Percentiles rank a stretch among this genome's conserved stretches.
These are phyloP conservation scores for Kalaharituber pfeilii DNA, from an alignment of 2,329 filamentous ascomycete genomes.

Conservation along the genomic window DNA sequence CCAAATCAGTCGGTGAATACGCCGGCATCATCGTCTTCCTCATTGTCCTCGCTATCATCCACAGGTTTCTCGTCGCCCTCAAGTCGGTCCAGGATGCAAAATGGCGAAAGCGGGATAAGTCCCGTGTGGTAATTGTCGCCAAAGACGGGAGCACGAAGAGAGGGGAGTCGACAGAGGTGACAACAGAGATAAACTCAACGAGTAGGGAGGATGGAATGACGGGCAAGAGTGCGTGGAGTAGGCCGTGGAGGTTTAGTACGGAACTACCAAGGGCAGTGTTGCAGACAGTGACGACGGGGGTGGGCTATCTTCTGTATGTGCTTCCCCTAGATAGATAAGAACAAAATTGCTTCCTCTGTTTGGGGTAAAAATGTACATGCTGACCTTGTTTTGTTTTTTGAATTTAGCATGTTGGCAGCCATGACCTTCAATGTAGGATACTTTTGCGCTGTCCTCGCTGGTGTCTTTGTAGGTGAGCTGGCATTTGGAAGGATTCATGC, in stretches of 20 bases:
- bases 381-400: slow-evolving; percentile 7
- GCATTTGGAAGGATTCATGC: slow-evolving; percentile 52
- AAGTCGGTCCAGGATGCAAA: slow-evolving; percentile 33
- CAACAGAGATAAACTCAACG: slow-evolving; percentile 48
- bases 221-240: slow-evolving; percentile 31
- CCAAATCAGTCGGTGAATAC: slow-evolving; percentile 50
- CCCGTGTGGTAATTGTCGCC: slow-evolving; percentile 12
- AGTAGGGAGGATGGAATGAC: slow-evolving; percentile 1
- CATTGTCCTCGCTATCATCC: slow-evolving; percentile 52
- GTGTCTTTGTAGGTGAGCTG: slow-evolving; percentile 73
- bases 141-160: slow-evolving; percentile 6
- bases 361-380: neutral
- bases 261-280: slow-evolving; percentile 57
- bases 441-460: slow-evolving; percentile 60
- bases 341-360: neutral
- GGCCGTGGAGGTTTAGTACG: slow-evolving; percentile 66
- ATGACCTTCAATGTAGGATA: slow-evolving; percentile 84
- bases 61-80: slow-evolving; percentile 53
- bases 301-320: slow-evolving; percentile 73
- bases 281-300: slow-evolving; percentile 53
- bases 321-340: neutral
- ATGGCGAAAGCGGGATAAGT: slow-evolving; percentile 13
- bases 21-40: slow-evolving; percentile 87
- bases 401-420: slow-evolving; percentile 65
- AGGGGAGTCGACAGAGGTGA: slow-evolving; percentile 45